Evolutionary conservation across 139 green algal species (phyloP).

Genomic region (Coelastrella sp.): DNA sequence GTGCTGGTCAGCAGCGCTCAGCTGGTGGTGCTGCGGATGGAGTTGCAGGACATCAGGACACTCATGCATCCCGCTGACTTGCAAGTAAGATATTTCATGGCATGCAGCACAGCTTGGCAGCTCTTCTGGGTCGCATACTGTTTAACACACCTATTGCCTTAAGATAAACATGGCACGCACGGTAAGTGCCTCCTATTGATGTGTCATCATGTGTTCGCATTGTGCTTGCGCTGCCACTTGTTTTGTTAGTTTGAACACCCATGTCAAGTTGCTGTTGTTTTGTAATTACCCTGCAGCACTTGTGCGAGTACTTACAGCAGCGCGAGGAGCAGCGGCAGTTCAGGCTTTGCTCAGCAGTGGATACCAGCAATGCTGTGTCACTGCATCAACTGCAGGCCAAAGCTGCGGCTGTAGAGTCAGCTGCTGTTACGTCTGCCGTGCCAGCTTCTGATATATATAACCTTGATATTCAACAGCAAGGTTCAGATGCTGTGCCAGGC

Average conservation of each 20-base stretch:
- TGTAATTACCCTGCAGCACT: not conserved
- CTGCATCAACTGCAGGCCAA: not conserved
- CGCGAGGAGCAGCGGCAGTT: constrained; percentile 14
- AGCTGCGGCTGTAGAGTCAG: not conserved
- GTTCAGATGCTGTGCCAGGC: no score
- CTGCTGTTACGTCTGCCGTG: no score
- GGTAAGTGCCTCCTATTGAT: no score
- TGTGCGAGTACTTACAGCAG: not conserved
- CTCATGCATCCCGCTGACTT: constrained; percentile 25
- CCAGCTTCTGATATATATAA: no score
- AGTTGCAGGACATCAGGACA: constrained; percentile 13
- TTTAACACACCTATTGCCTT: no score
- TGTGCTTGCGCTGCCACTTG: not conserved
- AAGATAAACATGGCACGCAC: no score
- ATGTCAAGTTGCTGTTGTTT: not conserved
- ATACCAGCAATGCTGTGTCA: not conserved
- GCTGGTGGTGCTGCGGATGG: constrained; percentile 19
- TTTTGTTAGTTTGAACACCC: not conserved
- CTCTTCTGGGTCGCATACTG: no score
- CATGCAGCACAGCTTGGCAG: no score
- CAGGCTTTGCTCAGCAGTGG: not conserved
- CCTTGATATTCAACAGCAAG: no score
- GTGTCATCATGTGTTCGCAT: not conserved
- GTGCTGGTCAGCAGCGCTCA: constrained; percentile 9
- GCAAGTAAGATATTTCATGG: not conserved